Conservation (phyloP, 1,139 yeast species). For the Yamadazyma atlantica region DNA sequence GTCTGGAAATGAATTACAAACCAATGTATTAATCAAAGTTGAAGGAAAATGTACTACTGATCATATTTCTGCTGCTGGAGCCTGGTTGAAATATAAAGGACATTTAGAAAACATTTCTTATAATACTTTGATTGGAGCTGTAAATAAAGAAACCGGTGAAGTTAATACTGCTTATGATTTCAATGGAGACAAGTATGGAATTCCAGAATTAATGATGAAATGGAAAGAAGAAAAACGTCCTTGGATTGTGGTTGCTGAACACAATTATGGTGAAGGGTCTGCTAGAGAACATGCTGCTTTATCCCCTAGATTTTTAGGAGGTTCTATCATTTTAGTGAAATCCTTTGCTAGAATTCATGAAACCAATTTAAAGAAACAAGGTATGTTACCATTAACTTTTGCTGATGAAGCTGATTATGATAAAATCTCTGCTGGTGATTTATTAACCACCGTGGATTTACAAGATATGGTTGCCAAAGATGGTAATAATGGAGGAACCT, state of each 20-base stretch:
- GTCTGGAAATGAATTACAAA: slow-evolving; percentile 77
- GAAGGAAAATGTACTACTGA: slow-evolving; percentile 99
- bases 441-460: slow-evolving; percentile 74
- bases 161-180: slow-evolving; percentile 88
- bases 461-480: slow-evolving; percentile 73
- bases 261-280: slow-evolving; percentile 98
- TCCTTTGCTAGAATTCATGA: slow-evolving; percentile 91
- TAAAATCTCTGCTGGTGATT: slow-evolving; percentile 71
- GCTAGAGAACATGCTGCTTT: slow-evolving; percentile 99
- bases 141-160: slow-evolving; percentile 93
- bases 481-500: slow-evolving; percentile 84
- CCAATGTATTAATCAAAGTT: slow-evolving; percentile 80
- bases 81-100: slow-evolving; percentile 98
- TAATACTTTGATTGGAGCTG: slow-evolving; percentile 96
- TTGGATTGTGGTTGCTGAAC: slow-evolving; percentile 96
- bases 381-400: slow-evolving; percentile 91
- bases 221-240: slow-evolving; percentile 86
- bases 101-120: slow-evolving; percentile 93
- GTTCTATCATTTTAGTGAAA: slow-evolving; percentile 82
- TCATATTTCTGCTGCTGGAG: slow-evolving; percentile 98
- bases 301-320: slow-evolving; percentile 93
- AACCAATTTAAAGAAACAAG: slow-evolving; percentile 92
- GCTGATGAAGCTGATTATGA: slow-evolving; percentile 90
- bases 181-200: slow-evolving; percentile 74
- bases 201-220: slow-evolving; percentile 95